Base-by-base conservation (phyloP, 768 basidiomycete genomes). In the Phlebiopsis gigantea region DNA sequence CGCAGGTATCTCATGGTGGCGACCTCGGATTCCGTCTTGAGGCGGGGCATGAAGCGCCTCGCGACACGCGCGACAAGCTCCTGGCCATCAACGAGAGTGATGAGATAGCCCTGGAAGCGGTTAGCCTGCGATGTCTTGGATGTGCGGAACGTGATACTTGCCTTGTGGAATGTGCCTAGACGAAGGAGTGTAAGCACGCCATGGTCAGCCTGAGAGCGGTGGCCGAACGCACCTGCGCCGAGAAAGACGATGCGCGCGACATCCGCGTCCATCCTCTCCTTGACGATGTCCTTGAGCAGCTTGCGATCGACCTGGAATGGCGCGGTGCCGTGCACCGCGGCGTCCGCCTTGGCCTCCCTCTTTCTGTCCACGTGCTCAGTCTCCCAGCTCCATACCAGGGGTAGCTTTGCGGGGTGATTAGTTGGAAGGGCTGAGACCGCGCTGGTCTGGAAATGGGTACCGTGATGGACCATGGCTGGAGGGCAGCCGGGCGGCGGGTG, bases 1-100 rank as follows among this genome's bases (percentile, higher is more conserved):
- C 87, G 84, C 25, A 93, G 77, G 67, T 85, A 93, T n/a, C 79
- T 78, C 74, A 93, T 84, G 0, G 90, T 93, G 2, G 90, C 90
- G 7, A 91, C 87, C 66, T 93, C 91, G 0, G 90, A 92, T 68
- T 89, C 86, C 3, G 88, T 91, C 73, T 93, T 93, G 61, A 91
- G 78, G 30, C 87, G 80, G 0, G 90, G 87, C 88, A 93, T 90
- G 69, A 88, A 93, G 9, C 87, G 81, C 50, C 90, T 84, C 2
- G 90, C 90, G 22, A 93, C 88, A 39, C 90, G 82, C 5, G 87
- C 88, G 7, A 93, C 84, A 43, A 93, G 68, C 57, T 87, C 77
- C 50, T 78, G 72, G 15, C 77, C 72, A 63, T 87, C 81, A 19
- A 71, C 74, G 19, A 92, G 78, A 7, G 83, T 86, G 50, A 92